These are phyloP conservation scores for Rosa lucieae DNA, from an alignment of 306 rosid genomes.

Conservation along the genomic window DNA sequence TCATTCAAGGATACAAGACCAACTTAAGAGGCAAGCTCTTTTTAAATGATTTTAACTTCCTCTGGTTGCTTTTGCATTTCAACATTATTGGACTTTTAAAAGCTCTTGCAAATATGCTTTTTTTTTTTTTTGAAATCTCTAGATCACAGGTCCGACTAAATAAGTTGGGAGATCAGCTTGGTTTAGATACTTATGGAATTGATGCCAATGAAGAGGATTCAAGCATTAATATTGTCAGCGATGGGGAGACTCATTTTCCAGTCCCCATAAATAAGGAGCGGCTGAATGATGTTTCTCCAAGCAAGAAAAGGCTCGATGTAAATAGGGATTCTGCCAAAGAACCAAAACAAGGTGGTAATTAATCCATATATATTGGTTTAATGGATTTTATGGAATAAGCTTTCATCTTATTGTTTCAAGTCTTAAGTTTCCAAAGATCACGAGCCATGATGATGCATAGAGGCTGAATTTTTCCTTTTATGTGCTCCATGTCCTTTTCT, in stretches of 20 bases:
- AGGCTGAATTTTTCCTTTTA: not conserved
- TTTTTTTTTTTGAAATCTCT: conserved; percentile 24
- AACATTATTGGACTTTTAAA: not conserved
- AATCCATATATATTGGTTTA: not conserved
- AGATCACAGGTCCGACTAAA: conserved; percentile 82
- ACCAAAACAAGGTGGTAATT: conserved; percentile 51
- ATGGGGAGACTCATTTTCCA: conserved; percentile 61
- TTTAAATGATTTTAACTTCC: not conserved
- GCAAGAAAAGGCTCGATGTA: conserved; percentile 49
- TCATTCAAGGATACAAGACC: conserved; percentile 63
- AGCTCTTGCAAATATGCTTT: conserved; percentile 22
- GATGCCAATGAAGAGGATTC: conserved; percentile 78
- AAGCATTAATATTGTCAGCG: conserved; percentile 71
- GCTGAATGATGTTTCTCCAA: conserved; percentile 52
- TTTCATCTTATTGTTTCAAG: not conserved
- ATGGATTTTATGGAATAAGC: not conserved
- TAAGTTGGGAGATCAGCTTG: conserved; percentile 80
- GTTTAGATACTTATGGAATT: conserved; percentile 54
- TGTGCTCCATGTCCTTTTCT: not conserved
- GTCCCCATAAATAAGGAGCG: conserved; percentile 40
- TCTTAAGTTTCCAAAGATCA: not conserved
- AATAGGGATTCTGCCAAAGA: conserved; percentile 44
- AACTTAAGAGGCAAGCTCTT: conserved; percentile 63
- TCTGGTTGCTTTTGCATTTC: not conserved
- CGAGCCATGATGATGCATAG: not conserved